Conservation (phyloP, 2,329 filamentous ascomycete species). For the Monosporascus sp. region DNA sequence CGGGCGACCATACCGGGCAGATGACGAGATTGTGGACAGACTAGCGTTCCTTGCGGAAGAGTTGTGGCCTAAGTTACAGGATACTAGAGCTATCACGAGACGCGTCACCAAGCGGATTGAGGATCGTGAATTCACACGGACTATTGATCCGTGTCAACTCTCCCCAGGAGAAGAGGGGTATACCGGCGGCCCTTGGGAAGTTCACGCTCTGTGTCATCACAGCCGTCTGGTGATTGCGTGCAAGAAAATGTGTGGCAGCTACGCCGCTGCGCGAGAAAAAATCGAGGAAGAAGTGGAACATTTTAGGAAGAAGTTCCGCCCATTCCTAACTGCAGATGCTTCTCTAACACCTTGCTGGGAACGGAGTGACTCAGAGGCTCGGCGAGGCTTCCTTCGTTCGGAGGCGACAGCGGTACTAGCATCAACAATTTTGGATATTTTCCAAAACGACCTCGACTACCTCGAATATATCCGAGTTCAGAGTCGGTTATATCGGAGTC, state of each 20-base stretch:
- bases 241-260: constrained; percentile 1
- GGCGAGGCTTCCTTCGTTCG: constrained; percentile 5
- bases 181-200: constrained; percentile 7
- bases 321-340: constrained; percentile 8
- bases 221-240: constrained; percentile 6
- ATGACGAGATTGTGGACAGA: constrained; percentile 10
- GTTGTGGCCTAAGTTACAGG: constrained; percentile 1
- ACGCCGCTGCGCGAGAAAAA: background rate
- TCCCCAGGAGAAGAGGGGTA: background rate
- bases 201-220: constrained; percentile 9
- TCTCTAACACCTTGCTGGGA: constrained; percentile 10
- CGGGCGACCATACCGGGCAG: constrained; percentile 2
- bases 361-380: constrained; percentile 4
- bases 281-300: constrained; percentile 3
- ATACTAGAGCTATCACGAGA: constrained; percentile 1
- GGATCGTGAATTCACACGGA: constrained; percentile 3
- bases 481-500: too few species aligned
- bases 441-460: background rate
- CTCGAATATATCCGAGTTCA: too few species aligned
- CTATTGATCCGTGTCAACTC: constrained; percentile 4
- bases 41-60: constrained; percentile 7
- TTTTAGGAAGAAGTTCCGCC: constrained; percentile 3
- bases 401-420: constrained; percentile 8
- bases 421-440: constrained; percentile 7
- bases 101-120: constrained; percentile 3